Evolutionary conservation across 805 yeast species (phyloP), one percentile per base, ranked within the genome.

Genomic region (Clavispora carvajalis): DNA sequence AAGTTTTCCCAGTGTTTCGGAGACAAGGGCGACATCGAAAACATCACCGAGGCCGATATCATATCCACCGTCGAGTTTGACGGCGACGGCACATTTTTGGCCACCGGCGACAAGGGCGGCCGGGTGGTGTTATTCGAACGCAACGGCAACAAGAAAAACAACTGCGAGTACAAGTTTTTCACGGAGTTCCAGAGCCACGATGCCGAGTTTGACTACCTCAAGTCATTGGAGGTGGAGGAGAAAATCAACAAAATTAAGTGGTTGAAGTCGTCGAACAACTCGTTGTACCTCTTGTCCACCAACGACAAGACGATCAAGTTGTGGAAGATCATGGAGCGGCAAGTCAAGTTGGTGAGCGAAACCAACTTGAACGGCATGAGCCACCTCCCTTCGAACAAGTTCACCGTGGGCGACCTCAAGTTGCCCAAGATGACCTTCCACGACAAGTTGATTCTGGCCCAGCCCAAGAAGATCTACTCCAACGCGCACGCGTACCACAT

Each of bases 401-500:
- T 58, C 11, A 49, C 51, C 58, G 38, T 66, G 22, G 64, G 66
- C 44, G 67, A 67, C 44, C 74, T 93, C 49, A 81, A 80, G 55
- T 73, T 93, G 52, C 99, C 99, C 24, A 80, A 86, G 59, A 71
- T 88, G 66, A 82, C 95, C n/a, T 72, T 86, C 44, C 99, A 93
- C 65, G 99, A 93, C 63, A 88, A 89, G 54, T 85, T 93, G 53
- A 85, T 93, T 43, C 91, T 95, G 30, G 97, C 98, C 1, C 85
- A 90, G 48, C 98, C 99, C 21, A 85, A 90, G 57, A 80, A 80
- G 51, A 82, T 90, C 39, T 93, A 85, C 65, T 80, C 95, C 30
- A 95, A 95, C 65, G 99, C 97, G 7, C 99, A 93, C 66, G 95
- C 98, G 28, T 93, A 93, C 67, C 99, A 93, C 65, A 93, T 93